Evolutionary conservation across 1,284 basidiomycete species (phyloP).

Genomic region (Sporisorium iseilematis-ciliati): DNA sequence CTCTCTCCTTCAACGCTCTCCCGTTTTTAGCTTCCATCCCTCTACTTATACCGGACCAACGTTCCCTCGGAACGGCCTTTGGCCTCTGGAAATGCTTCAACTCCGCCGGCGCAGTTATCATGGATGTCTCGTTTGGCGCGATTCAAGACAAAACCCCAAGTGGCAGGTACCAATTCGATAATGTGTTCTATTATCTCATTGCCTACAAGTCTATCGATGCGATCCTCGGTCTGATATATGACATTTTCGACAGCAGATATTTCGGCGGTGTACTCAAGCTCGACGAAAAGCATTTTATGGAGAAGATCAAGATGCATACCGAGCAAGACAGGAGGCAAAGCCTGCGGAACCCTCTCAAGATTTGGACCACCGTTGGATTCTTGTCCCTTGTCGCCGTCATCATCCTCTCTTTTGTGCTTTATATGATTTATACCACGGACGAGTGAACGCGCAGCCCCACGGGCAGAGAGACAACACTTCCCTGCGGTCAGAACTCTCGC

Average conservation of each 20-base stretch:
- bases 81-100: conserved; percentile 71
- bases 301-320: conserved; percentile 42
- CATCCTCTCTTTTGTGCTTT: conserved; percentile 48
- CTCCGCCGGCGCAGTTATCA: conserved; percentile 67
- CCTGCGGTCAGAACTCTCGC: too few species aligned
- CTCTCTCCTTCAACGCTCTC: conserved; percentile 69
- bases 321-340: conserved; percentile 42
- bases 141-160: conserved; percentile 70
- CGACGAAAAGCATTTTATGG: conserved; percentile 57
- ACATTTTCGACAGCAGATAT: conserved; percentile 62
- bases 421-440: conserved; percentile 15
- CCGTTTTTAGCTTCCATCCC: conserved; percentile 71
- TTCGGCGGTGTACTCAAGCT: conserved; percentile 68
- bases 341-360: conserved; percentile 39
- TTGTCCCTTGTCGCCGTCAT: conserved; percentile 42
- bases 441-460: too few species aligned
- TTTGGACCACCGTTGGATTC: conserved; percentile 40
- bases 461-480: too few species aligned
- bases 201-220: conserved; percentile 71
- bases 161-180: conserved; percentile 66
- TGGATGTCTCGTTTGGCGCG: conserved; percentile 71
- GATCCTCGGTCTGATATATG: conserved; percentile 69
- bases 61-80: conserved; percentile 71
- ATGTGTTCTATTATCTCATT: conserved; percentile 71
- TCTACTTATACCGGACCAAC: conserved; percentile 70